A percentile compares a stretch with the other conserved stretches of the same genome.
phyloP scores from a whole-genome alignment of 2,329 filamentous ascomycete species.

The Fusarium bactridioides region DNA sequence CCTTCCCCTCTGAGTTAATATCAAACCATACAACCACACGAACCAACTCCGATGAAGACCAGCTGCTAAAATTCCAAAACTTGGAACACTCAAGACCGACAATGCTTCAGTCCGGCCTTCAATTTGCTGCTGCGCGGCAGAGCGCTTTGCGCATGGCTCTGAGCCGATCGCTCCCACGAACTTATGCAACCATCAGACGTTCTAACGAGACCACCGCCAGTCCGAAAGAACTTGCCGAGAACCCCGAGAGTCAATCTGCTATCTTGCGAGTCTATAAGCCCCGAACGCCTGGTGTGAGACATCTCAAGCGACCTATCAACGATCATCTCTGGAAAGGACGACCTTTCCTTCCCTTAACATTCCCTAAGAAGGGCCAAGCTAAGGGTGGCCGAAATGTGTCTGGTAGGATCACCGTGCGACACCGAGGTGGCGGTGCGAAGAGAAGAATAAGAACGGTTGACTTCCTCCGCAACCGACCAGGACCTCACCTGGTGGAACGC shows the following conservation, averaged over 20 bases:
- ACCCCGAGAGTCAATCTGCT: conserved; percentile 46
- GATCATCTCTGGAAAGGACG: conserved; percentile 97
- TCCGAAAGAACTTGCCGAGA: conserved; percentile 40
- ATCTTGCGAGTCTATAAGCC: conserved; percentile 88
- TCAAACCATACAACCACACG: conserved; percentile 14
- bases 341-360: conserved; percentile 82
- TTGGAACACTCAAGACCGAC: not conserved
- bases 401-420: conserved; percentile 86
- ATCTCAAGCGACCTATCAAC: conserved; percentile 91
- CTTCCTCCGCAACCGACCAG: conserved; percentile 79
- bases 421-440: conserved; percentile 92
- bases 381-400: conserved; percentile 93
- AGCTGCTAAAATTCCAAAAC: not conserved
- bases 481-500: conserved; percentile 87
- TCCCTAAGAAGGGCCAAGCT: conserved; percentile 88
- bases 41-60: conserved; percentile 25
- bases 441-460: conserved; percentile 91
- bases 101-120: conserved; percentile 46
- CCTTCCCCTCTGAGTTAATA: conserved; percentile 21
- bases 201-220: conserved; percentile 30
- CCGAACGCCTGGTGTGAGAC: conserved; percentile 88
- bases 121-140: conserved; percentile 42
- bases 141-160: conserved; percentile 43
- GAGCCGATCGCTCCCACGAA: conserved; percentile 39
- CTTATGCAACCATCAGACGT: conserved; percentile 43